Percentiles rank a stretch among this genome's conserved stretches.
Evolutionary conservation across 2,329 filamentous ascomycete genomes (phyloP).

Genomic region (Emericellopsis atlantica): DNA sequence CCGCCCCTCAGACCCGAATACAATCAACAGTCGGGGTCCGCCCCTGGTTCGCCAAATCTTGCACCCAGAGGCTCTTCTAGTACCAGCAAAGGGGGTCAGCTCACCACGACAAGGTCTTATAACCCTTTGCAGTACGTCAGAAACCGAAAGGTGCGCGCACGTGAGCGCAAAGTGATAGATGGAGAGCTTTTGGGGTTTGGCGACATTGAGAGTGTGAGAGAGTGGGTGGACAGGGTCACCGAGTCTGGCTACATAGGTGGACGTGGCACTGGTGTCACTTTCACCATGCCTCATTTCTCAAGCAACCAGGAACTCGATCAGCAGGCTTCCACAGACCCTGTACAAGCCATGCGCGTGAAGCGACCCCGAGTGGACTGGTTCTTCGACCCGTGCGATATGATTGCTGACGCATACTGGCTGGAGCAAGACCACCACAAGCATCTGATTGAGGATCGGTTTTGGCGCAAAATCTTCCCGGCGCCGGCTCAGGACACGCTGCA

Average conservation of each 20-base stretch:
- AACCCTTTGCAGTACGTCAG: slow-evolving; percentile 89
- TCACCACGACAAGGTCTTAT: slow-evolving; percentile 49
- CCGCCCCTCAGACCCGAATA: slow-evolving; percentile 52
- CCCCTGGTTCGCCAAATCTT: slow-evolving; percentile 6
- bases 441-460: slow-evolving; percentile 68
- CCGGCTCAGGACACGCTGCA: slow-evolving; percentile 9
- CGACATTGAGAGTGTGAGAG: slow-evolving; percentile 56
- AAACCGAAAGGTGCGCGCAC: slow-evolving; percentile 73
- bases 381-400: slow-evolving; percentile 68
- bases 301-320: slow-evolving; percentile 29
- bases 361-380: slow-evolving; percentile 77
- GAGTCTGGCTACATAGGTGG: not conserved
- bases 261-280: not conserved
- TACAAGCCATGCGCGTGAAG: slow-evolving; percentile 43
- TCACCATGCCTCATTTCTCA: slow-evolving; percentile 29
- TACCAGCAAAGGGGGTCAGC: slow-evolving; percentile 7
- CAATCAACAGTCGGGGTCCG: slow-evolving; percentile 15
- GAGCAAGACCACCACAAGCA: slow-evolving; percentile 71
- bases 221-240: slow-evolving; percentile 56
- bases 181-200: slow-evolving; percentile 66
- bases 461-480: slow-evolving; percentile 56
- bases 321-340: slow-evolving; percentile 28
- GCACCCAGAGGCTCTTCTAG: not conserved
- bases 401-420: slow-evolving; percentile 86
- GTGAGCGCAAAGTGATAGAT: slow-evolving; percentile 64